A percentile compares a stretch with the other conserved stretches of the same genome.
phyloP scores from a whole-genome alignment of 1,284 basidiomycete genomes.

The Porogramme epimiltina region DNA sequence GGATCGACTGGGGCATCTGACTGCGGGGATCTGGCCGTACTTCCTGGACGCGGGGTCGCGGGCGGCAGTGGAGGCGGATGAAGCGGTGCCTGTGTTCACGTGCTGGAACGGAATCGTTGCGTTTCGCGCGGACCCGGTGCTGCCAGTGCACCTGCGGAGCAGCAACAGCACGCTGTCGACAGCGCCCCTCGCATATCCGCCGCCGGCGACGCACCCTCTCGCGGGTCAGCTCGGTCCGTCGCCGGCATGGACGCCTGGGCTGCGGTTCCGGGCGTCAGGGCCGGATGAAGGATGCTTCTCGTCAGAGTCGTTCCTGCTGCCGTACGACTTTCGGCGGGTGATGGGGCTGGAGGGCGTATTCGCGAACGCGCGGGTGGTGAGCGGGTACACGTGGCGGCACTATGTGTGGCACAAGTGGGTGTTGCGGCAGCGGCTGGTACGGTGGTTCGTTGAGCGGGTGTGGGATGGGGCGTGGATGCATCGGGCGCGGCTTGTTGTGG shows the following conservation, averaged over 20 bases:
- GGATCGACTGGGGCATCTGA: constrained; percentile 41
- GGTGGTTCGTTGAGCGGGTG: constrained; percentile 45
- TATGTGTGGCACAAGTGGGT: constrained; percentile 50
- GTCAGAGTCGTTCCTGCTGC: constrained; percentile 55
- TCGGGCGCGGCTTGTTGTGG: constrained; percentile 38
- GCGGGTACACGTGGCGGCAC: constrained; percentile 40
- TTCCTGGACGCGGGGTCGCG: constrained; percentile 42
- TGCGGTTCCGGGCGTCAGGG: constrained; percentile 46
- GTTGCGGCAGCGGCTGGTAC: constrained; percentile 43
- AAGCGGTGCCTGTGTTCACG: constrained; percentile 25
- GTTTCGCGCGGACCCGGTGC: constrained; percentile 47
- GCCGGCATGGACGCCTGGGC: constrained; percentile 37
- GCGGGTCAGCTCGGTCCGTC: constrained; percentile 30
- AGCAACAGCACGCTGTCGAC: constrained; percentile 32
- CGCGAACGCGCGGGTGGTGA: constrained; percentile 47
- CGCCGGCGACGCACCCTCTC: constrained; percentile 25
- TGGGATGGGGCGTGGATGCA: constrained; percentile 43
- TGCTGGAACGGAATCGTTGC: constrained; percentile 66
- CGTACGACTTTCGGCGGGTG: constrained; percentile 55
- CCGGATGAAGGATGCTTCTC: constrained; percentile 48
- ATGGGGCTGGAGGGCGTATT: constrained; percentile 42
- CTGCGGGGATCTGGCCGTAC: constrained; percentile 53
- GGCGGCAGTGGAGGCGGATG: constrained; percentile 37
- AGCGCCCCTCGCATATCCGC: constrained; percentile 26
- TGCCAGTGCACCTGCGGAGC: constrained; percentile 36